Percentiles rank a stretch among this genome's conserved stretches.
Conservation (phyloP, 345 rosid genomes). For the Garcia nutans region DNA sequence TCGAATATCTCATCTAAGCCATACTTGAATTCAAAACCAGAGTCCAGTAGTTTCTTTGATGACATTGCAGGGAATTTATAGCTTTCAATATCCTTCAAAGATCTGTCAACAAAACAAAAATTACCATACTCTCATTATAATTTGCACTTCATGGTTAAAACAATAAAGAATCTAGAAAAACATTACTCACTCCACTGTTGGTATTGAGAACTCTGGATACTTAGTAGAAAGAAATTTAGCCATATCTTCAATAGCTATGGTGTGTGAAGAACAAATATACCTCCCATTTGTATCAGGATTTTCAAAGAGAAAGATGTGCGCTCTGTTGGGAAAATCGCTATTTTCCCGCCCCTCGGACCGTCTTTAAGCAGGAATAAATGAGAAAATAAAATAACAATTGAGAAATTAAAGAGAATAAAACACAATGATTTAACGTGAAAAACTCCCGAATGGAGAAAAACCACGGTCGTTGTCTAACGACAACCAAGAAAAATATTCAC, state of each 20-base stretch:
- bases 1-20: slow-evolving; percentile 41
- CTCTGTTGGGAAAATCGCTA: no score
- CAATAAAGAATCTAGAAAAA: neutral
- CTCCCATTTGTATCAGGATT: slow-evolving; percentile 46
- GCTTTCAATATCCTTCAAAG: slow-evolving; percentile 22
- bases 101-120: slow-evolving; percentile 15
- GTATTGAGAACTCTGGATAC: slow-evolving; percentile 41
- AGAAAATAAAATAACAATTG: no score
- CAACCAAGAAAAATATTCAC: no score
- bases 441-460: no score
- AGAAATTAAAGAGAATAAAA: no score
- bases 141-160: neutral
- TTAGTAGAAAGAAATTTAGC: slow-evolving; percentile 29
- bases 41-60: slow-evolving; percentile 44
- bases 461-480: no score
- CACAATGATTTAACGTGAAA: no score
- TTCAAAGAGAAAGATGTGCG: slow-evolving; percentile 49
- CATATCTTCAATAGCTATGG: slow-evolving; percentile 34
- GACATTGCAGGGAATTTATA: slow-evolving; percentile 21
- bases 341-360: no score
- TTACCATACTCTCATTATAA: neutral
- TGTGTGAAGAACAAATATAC: slow-evolving; percentile 46
- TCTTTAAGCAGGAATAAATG: no score
- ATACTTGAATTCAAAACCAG: slow-evolving; percentile 45
- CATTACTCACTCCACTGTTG: slow-evolving; percentile 37